Conservation (phyloP, 2,329 filamentous ascomycete genomes). For the Chaetomium sp. region DNA sequence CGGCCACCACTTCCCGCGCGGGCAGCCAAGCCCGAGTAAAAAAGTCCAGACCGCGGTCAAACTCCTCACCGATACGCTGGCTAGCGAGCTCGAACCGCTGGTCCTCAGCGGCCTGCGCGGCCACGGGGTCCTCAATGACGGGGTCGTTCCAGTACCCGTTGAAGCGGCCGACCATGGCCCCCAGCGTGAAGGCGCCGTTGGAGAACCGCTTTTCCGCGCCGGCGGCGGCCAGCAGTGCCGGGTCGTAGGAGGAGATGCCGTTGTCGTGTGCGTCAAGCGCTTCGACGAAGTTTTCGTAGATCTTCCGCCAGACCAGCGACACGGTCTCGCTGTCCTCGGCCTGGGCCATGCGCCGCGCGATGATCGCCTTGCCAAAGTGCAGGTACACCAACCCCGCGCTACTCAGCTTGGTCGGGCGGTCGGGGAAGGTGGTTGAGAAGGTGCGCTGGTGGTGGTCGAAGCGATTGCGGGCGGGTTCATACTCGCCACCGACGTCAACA, state of each 20-base stretch:
- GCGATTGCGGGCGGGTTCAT: constrained; percentile 67
- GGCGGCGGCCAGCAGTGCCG: constrained; percentile 58
- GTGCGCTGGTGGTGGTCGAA: constrained; percentile 97
- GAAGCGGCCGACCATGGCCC: constrained; percentile 71
- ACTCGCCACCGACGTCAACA: constrained; percentile 95
- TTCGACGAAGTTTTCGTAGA: constrained; percentile 92
- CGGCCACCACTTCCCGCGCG: constrained; percentile 69
- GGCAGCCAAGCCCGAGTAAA: constrained; percentile 77
- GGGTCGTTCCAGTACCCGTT: constrained; percentile 77
- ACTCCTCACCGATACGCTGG: constrained; percentile 80
- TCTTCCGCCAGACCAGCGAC: constrained; percentile 71
- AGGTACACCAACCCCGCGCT: constrained; percentile 92
- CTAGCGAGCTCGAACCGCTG: constrained; percentile 71
- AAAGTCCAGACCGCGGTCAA: constrained; percentile 72
- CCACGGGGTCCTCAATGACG: constrained; percentile 42
- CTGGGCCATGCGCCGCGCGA: constrained; percentile 56
- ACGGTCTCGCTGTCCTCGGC: constrained; percentile 60
- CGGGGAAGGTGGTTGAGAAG: constrained; percentile 80
- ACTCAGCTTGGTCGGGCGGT: constrained; percentile 78
- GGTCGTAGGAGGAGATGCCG: constrained; percentile 78
- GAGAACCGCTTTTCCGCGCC: constrained; percentile 77
- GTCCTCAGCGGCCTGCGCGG: constrained; percentile 71
- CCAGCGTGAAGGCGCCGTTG: constrained; percentile 75
- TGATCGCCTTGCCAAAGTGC: constrained; percentile 84
- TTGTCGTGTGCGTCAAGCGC: constrained; percentile 98